Evolutionary conservation across 2,329 filamentous ascomycete species (phyloP).

Genomic region (Gaeumannomyces sp.): DNA sequence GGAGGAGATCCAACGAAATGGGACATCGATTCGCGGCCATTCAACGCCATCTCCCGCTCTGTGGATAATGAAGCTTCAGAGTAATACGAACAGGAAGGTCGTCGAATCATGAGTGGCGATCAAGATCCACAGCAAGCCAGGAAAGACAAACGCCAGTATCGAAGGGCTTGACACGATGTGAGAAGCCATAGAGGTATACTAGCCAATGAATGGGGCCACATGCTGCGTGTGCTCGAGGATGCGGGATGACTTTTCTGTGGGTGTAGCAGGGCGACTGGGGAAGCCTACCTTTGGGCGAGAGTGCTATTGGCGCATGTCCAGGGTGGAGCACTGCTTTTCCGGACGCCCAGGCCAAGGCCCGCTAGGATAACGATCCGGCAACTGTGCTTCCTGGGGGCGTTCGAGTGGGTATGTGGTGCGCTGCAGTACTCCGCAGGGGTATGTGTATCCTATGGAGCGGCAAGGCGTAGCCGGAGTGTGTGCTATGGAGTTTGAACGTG

Average conservation of each 20-base stretch:
- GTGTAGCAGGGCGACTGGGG: background rate
- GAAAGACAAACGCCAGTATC: background rate
- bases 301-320: background rate
- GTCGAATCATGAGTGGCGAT: background rate
- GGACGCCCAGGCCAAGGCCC: background rate
- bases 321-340: background rate
- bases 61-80: background rate
- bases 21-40: background rate
- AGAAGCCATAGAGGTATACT: background rate
- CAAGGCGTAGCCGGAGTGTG: too few species aligned
- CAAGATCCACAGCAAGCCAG: background rate
- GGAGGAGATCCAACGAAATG: background rate
- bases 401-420: background rate
- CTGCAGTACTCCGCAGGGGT: background rate
- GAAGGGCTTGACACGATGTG: background rate
- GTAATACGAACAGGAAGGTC: background rate
- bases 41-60: background rate
- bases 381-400: background rate
- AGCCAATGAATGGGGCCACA: constrained; percentile 10
- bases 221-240: background rate
- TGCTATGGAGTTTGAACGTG: too few species aligned
- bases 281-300: background rate
- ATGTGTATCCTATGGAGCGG: too few species aligned
- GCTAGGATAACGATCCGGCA: background rate
- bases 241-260: too few species aligned